Evolutionary conservation across 805 yeast genomes (phyloP).

Genomic region (Lipomyces kockii): DNA sequence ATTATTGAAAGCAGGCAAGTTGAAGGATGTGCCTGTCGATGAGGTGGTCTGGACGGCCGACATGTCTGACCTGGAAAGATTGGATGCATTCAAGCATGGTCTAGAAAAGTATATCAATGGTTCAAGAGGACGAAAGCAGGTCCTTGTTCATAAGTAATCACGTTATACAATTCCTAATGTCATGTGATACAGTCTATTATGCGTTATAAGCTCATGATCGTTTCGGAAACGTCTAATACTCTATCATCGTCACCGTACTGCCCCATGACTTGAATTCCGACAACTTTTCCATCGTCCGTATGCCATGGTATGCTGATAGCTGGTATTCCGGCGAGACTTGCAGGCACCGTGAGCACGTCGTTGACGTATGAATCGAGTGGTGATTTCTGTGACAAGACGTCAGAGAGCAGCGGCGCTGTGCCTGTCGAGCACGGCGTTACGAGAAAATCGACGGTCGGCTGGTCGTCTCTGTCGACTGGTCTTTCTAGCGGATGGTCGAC

Average conservation of each 20-base stretch:
- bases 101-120: conserved; percentile 51
- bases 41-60: conserved; percentile 47
- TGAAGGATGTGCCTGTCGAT: conserved; percentile 56
- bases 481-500: conserved; percentile 52
- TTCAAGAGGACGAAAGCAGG: conserved; percentile 48
- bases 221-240: conserved; percentile 55
- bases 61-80: conserved; percentile 51
- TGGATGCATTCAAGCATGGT: conserved; percentile 52
- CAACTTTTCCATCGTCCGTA: conserved; percentile 41
- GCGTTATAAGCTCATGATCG: conserved; percentile 18
- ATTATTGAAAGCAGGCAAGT: conserved; percentile 61
- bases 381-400: conserved; percentile 48
- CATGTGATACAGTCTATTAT: neutral
- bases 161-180: neutral
- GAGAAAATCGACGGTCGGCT: conserved; percentile 65
- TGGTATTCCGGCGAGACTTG: conserved; percentile 91
- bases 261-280: conserved; percentile 81
- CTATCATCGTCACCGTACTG: conserved; percentile 81
- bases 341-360: conserved; percentile 87
- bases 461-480: conserved; percentile 36
- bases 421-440: conserved; percentile 71
- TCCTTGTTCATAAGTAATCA: conserved; percentile 44
- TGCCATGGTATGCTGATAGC: conserved; percentile 74
- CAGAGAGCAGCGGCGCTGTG: conserved; percentile 60
- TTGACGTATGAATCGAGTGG: conserved; percentile 67